Evolutionary conservation across 768 basidiomycete genomes (phyloP), one percentile per base, ranked within the genome.

Genomic region (Russula brevipes): DNA sequence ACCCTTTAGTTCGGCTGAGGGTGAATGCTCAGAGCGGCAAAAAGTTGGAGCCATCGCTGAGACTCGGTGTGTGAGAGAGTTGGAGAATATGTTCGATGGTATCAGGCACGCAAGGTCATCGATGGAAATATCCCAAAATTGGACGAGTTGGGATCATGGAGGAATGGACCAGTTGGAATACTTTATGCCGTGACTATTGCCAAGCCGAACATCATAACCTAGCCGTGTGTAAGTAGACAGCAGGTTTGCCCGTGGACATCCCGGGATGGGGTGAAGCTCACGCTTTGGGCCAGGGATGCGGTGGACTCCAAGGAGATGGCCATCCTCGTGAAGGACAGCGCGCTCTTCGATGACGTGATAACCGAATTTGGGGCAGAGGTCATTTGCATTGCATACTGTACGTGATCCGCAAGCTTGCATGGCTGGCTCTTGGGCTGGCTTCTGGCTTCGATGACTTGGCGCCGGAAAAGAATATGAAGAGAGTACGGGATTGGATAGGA

Each of bases 81-180:
- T 83, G 77, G 39, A 92, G 82, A 61, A 92, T 85, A 70, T 92
- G 87, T 56, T 84, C 75, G 58, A 92, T 90, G 17, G 88, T 85
- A 71, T 91, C 88, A 1, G 91, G 91, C 88, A 89, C 16, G 90
- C 91, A 71, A 92, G 91, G 67, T 93, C 89, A 69, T 93, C 91
- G 16, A 70, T 82, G 79, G 82, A 84, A 69, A 80, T 89, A 69
- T 91, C 83, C 91, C 91, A 93, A 70, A 93, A 93, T 85, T 85
- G 63, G 75, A 69, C 0, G 85, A 82, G 71, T 81, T 86, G 5
- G 90, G 87, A 24, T 81, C 80, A 72, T 84, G 78, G 68, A 86
- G 82, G n/a, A 46, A 90, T 81, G 3, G 83, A 87, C 70, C 93
- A 93, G 70, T 88, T 90, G 33, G 90, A 92, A 70, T 93, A 93